Percentiles rank a stretch among this genome's conserved stretches.
phyloP scores from a whole-genome alignment of 257 asterid genomes.

The Misopates orontium region DNA sequence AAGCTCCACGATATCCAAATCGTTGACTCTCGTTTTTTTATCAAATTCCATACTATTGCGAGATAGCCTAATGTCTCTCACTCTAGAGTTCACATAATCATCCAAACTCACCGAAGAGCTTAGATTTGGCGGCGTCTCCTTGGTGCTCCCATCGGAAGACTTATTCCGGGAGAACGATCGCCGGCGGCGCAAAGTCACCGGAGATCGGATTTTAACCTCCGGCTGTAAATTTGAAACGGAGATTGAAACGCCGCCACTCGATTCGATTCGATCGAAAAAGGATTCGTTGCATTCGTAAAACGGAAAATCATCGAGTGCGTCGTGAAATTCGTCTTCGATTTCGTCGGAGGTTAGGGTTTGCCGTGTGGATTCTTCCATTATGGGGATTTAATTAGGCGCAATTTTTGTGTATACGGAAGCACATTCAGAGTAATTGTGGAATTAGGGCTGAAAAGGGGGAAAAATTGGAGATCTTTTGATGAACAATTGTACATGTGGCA shows the following conservation, averaged over 20 bases:
- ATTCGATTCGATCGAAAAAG: constrained; percentile 28
- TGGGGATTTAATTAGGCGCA: neutral
- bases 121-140: constrained; percentile 27
- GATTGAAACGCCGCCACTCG: constrained; percentile 28
- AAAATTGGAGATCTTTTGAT: no score
- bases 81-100: constrained; percentile 28
- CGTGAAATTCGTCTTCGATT: constrained; percentile 44
- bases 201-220: constrained; percentile 28
- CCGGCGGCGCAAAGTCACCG: constrained; percentile 47
- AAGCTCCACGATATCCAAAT: constrained; percentile 23
- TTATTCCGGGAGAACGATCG: constrained; percentile 24
- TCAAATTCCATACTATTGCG: constrained; percentile 32
- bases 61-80: constrained; percentile 28
- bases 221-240: constrained; percentile 27
- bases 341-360: neutral
- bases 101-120: constrained; percentile 40
- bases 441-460: no score
- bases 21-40: constrained; percentile 27
- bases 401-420: no score
- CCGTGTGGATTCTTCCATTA: constrained; percentile 27
- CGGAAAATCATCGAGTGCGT: constrained; percentile 56
- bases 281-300: constrained; percentile 47
- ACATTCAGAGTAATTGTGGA: no score
- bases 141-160: constrained; percentile 26
- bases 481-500: no score